Evolutionary conservation across 1,284 basidiomycete genomes (phyloP).

Genomic region (Cystobasidium sp.): DNA sequence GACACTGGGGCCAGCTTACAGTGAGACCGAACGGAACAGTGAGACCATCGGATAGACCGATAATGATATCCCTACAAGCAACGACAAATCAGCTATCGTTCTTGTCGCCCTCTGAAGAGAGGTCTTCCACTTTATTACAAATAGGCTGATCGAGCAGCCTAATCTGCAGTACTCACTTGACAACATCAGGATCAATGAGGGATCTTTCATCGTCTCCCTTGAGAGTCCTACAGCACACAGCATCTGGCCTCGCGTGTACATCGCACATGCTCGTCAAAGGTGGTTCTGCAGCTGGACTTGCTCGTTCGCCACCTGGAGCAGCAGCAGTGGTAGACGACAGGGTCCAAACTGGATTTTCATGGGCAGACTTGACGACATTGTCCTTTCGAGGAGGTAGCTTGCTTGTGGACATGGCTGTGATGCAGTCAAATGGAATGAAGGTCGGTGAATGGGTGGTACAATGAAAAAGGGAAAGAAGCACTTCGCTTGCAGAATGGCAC

Average conservation of each 20-base stretch:
- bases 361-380: constrained; percentile 19
- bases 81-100: not conserved
- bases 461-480: not conserved
- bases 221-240: constrained; percentile 80
- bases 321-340: constrained; percentile 7
- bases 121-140: not conserved
- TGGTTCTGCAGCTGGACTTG: constrained; percentile 27
- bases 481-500: not conserved
- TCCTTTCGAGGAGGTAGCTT: constrained; percentile 30
- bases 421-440: not conserved
- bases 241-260: constrained; percentile 56
- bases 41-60: constrained; percentile 93
- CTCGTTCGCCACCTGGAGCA: constrained; percentile 11
- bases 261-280: constrained; percentile 42
- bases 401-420: constrained; percentile 23
- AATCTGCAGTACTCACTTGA: constrained; percentile 74
- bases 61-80: constrained; percentile 62
- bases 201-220: constrained; percentile 75
- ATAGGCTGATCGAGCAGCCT: not conserved
- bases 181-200: constrained; percentile 79
- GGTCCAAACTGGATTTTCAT: constrained; percentile 40
- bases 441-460: not conserved
- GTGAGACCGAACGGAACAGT: constrained; percentile 57
- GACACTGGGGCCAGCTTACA: not conserved
- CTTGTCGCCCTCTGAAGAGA: not conserved